Percentiles rank a stretch among this genome's conserved stretches.
phyloP scores from a whole-genome alignment of 129 eudicot genomes.

The Tagetes patula region DNA sequence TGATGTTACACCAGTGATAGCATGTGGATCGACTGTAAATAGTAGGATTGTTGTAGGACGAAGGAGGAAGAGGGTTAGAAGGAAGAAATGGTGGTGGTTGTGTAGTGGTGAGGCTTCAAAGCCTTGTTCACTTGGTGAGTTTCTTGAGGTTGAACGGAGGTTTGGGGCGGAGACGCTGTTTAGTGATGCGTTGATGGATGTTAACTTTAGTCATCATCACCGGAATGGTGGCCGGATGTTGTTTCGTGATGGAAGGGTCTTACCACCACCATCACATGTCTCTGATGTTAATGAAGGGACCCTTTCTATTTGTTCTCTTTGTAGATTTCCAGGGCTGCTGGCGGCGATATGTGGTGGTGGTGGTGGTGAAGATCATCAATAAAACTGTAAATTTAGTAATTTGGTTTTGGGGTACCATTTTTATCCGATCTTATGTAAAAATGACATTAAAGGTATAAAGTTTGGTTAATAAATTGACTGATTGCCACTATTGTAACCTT shows the following conservation, averaged over 20 bases:
- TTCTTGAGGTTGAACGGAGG: slow-evolving; percentile 69
- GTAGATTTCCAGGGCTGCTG: slow-evolving; percentile 51
- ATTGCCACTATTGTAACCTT: background rate
- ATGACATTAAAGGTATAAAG: slow-evolving; percentile 1
- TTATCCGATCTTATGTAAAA: slow-evolving; percentile 15
- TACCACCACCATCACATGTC: slow-evolving; percentile 42
- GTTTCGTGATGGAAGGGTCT: slow-evolving; percentile 77
- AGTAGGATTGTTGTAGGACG: slow-evolving; percentile 20
- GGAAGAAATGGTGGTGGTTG: slow-evolving; percentile 64
- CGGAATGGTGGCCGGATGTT: slow-evolving; percentile 46
- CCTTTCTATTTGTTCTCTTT: slow-evolving; percentile 32
- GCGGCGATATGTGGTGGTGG: slow-evolving; percentile 49
- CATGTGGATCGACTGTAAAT: slow-evolving; percentile 12
- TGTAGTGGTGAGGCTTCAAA: slow-evolving; percentile 51
- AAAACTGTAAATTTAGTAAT: background rate
- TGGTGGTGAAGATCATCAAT: slow-evolving; percentile 6
- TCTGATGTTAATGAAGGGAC: slow-evolving; percentile 41
- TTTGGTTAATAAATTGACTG: slow-evolving; percentile 11
- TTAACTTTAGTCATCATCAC: slow-evolving; percentile 24
- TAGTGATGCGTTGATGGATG: slow-evolving; percentile 34
- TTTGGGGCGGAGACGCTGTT: slow-evolving; percentile 51
- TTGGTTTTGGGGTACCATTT: background rate
- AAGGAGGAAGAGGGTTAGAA: slow-evolving; percentile 41
- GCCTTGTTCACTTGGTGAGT: slow-evolving; percentile 68
- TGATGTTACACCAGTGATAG: slow-evolving; percentile 23